phyloP scores from a whole-genome alignment of 208 protist species.

The Trypanosoma cruzi region DNA sequence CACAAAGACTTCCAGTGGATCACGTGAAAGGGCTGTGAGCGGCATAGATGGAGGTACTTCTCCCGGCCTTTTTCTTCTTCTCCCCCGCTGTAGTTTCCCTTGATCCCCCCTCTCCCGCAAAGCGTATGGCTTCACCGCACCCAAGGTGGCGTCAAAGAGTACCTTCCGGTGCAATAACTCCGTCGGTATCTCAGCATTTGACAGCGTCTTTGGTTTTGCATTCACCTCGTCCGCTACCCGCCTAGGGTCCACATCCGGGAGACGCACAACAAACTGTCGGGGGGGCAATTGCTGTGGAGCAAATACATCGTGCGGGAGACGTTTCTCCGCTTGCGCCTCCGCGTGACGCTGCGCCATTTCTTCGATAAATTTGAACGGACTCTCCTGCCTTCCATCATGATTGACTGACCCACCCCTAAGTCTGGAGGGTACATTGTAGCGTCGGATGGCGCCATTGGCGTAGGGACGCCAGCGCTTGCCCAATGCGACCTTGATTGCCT shows the following conservation, averaged over 20 bases:
- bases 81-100: background rate
- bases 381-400: background rate
- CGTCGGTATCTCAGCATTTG: slow-evolving; percentile 3
- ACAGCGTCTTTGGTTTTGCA: background rate
- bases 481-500: background rate
- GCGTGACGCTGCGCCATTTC: slow-evolving; percentile 6
- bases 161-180: slow-evolving; percentile 13
- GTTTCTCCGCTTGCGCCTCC: background rate
- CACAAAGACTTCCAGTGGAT: slow-evolving; percentile 29
- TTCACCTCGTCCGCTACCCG: background rate
- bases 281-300: background rate
- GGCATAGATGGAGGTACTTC: slow-evolving; percentile 9
- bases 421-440: slow-evolving; percentile 15
- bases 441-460: slow-evolving; percentile 17
- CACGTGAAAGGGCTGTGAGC: slow-evolving; percentile 8
- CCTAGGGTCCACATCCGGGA: slow-evolving; percentile 11
- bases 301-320: background rate
- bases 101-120: background rate
- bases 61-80: background rate
- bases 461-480: slow-evolving; percentile 15
- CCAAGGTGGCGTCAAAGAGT: slow-evolving; percentile 26
- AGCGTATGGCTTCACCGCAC: slow-evolving; percentile 26
- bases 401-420: background rate
- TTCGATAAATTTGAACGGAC: background rate
- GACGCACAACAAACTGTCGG: slow-evolving; percentile 8